These are phyloP conservation scores for Knufia petricola DNA, from an alignment of 2,329 filamentous ascomycete species.

Conservation along the genomic window DNA sequence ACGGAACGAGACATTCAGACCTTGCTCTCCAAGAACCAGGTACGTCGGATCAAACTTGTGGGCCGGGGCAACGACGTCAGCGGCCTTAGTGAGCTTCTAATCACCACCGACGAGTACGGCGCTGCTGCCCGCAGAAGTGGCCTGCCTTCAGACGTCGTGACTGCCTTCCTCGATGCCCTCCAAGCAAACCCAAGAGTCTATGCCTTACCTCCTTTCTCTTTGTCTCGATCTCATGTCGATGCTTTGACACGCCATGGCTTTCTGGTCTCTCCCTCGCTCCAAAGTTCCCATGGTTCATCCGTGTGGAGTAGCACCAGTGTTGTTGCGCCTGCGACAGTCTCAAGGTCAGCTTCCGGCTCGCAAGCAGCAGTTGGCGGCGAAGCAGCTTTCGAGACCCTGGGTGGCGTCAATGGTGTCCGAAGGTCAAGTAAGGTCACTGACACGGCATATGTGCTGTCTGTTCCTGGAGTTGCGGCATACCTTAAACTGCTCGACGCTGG, in stretches of 20 bases:
- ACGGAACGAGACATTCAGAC: constrained; percentile 51
- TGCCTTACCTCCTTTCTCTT: constrained; percentile 35
- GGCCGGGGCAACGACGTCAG: constrained; percentile 47
- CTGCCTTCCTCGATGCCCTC: constrained; percentile 30
- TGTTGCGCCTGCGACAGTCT: constrained; percentile 18
- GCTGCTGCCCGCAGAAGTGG: constrained; percentile 29
- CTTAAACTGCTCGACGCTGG: constrained; percentile 47
- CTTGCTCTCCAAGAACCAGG: constrained; percentile 39
- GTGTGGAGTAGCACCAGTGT: constrained; percentile 15
- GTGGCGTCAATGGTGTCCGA: constrained; percentile 17
- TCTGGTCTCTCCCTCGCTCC: constrained; percentile 39
- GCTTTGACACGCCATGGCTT: constrained; percentile 45
- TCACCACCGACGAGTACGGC: constrained; percentile 46
- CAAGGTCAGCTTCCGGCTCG: constrained; percentile 31
- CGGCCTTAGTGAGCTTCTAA: constrained; percentile 50
- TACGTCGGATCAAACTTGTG: constrained; percentile 48
- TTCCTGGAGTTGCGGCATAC: constrained; percentile 52
- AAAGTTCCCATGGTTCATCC: constrained; percentile 13
- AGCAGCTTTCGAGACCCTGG: constrained; percentile 22
- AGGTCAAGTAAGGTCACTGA: constrained; percentile 11
- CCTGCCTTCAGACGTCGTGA: constrained; percentile 14
- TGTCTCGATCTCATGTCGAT: constrained; percentile 40
- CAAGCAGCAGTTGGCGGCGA: constrained; percentile 24
- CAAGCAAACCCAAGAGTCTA: constrained; percentile 37
- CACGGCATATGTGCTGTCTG: constrained; percentile 40